Evolutionary conservation across 176 grass and related monocot genomes (phyloP), one percentile per base, ranked within the genome.

Genomic region (Aegilops tauschii): DNA sequence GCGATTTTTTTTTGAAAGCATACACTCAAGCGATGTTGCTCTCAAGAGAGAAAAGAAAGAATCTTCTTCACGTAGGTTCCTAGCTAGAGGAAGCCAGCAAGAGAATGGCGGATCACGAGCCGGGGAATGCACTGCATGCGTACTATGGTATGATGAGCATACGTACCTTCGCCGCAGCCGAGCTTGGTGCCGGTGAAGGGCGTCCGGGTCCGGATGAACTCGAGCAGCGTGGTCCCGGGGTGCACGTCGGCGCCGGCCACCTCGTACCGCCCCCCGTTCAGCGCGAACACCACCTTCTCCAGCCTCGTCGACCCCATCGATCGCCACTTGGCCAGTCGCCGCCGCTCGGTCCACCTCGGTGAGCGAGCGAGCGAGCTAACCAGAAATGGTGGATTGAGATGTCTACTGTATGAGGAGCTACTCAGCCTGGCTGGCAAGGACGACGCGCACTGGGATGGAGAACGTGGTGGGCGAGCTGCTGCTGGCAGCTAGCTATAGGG

Each of bases 161-260:
- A 63, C 18, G 18, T 68, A 97, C 95, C 95, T 90, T 94, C 92
- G 54, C 95, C 95, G 40, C 95, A 97, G 20, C 92, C 90, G 61
- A 94, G 88, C 83, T 94, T 97, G 20, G 92, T 23, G 1, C 94
- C 95, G 45, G 59, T 91, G 89, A 92, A 97, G 0, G 83, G 90
- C 62, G 90, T 94, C 69, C 17, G 82, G 6, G 88, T 94, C 13
- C 95, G 83, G 69, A 97, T 88, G 84, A 94, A 94, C 92, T 94
- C 95, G 5, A 97, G 90, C 78, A 97, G 81, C 11, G 88, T 82
- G 27, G 78, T 94, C 8, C 90, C 94, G 1, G 90, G 95, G 68
- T 94, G 81, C 1, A 79, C 89, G 8, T 73, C 65, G 13, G 9
- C 65, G 34, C 8, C 61, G 12, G 70, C 68, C 50, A 94, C 35